phyloP scores from a whole-genome alignment of 31 red algal species.

The Bonnemaisonia californica region DNA sequence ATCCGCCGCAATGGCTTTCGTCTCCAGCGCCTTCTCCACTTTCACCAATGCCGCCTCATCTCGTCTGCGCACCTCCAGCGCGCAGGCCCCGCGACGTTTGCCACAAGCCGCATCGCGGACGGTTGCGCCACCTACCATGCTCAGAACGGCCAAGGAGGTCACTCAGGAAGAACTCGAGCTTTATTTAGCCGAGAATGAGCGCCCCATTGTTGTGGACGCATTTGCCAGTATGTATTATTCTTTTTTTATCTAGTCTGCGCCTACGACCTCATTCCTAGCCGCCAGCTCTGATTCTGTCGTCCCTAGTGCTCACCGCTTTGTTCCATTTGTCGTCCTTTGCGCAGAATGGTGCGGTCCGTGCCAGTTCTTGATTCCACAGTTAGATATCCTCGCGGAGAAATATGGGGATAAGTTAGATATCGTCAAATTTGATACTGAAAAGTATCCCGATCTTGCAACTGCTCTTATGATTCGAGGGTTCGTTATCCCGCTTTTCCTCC shows the following conservation, averaged over 20 bases:
- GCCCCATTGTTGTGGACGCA: constrained; percentile 48
- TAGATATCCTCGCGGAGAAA: constrained; percentile 57
- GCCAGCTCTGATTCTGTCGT: neutral
- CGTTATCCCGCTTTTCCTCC: neutral
- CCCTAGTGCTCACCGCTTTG: neutral
- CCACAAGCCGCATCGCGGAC: too few species aligned
- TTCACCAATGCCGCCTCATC: too few species aligned
- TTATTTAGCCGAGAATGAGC: constrained; percentile 39
- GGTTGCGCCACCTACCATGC: neutral
- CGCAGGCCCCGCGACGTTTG: too few species aligned
- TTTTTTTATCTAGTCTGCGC: neutral
- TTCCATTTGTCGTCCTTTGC: neutral
- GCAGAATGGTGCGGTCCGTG: constrained; percentile 81
- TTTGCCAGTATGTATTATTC: constrained; percentile 45
- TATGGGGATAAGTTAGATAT: constrained; percentile 68
- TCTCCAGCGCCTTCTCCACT: too few species aligned
- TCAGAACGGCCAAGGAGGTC: constrained; percentile 36
- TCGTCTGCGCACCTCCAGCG: too few species aligned
- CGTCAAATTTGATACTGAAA: constrained; percentile 73
- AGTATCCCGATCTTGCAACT: constrained; percentile 56
- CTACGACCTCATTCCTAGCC: neutral
- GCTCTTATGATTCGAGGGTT: constrained; percentile 60
- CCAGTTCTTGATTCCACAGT: constrained; percentile 72
- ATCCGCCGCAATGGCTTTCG: too few species aligned
- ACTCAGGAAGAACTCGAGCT: constrained; percentile 47